Evolutionary conservation across 495 filamentous ascomycete species (phyloP).

Genomic region (Penicillium riverlandense): DNA sequence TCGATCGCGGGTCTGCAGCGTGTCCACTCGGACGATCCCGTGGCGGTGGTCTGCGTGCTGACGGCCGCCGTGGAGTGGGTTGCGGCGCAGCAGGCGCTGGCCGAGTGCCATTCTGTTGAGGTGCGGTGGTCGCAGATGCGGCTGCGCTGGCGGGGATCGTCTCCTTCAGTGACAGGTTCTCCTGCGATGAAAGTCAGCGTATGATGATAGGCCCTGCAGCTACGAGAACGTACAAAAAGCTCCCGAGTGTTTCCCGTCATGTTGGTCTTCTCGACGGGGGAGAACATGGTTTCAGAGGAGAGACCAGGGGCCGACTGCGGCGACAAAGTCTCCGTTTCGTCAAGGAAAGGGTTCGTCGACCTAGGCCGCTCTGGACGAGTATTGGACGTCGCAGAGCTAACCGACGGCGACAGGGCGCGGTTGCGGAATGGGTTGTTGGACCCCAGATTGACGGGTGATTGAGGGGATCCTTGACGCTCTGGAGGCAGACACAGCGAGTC

Average conservation of each 20-base stretch:
- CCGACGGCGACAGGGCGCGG: slow-evolving; percentile 68
- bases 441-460: slow-evolving; percentile 53
- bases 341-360: slow-evolving; percentile 90
- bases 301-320: slow-evolving; percentile 36
- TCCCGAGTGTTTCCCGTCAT: slow-evolving; percentile 66
- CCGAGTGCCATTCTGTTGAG: slow-evolving; percentile 33
- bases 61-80: slow-evolving; percentile 22
- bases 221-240: slow-evolving; percentile 69
- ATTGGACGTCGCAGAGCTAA: slow-evolving; percentile 28
- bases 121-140: slow-evolving; percentile 3
- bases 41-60: slow-evolving; percentile 20
- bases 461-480: slow-evolving; percentile 33
- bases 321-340: slow-evolving; percentile 52
- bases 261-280: slow-evolving; percentile 42
- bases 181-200: slow-evolving; percentile 13
- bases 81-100: slow-evolving; percentile 29
- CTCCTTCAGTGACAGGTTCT: slow-evolving; percentile 32
- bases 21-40: slow-evolving; percentile 21
- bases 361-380: slow-evolving; percentile 56
- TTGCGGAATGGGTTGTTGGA: slow-evolving; percentile 99
- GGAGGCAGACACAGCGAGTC: slow-evolving; percentile 3
- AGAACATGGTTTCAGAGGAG: slow-evolving; percentile 47
- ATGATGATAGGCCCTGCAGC: no score
- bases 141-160: slow-evolving; percentile 6
- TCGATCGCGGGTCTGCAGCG: slow-evolving; percentile 16